Evolutionary conservation across 768 basidiomycete species (phyloP).

Genomic region (Amanita inopinata): DNA sequence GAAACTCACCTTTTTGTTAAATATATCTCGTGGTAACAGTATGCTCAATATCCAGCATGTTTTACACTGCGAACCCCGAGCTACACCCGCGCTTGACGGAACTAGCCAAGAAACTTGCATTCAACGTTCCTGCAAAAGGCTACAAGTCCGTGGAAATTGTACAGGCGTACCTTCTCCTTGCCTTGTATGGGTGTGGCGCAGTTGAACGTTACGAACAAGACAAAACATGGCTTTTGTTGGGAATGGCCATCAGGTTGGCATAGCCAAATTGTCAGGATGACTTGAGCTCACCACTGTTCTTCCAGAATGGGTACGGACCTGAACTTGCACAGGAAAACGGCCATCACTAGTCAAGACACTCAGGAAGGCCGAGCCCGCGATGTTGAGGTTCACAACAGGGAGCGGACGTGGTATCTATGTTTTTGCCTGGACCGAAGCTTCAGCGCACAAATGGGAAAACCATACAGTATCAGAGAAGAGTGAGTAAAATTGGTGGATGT

Average conservation of each 20-base stretch:
- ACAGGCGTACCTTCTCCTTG: conserved; percentile 86
- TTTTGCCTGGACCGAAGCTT: conserved; percentile 82
- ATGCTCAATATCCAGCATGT: conserved; percentile 90
- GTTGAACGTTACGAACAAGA: conserved; percentile 97
- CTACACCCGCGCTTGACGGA: conserved; percentile 73
- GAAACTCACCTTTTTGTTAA: background rate
- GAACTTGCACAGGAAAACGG: conserved; percentile 86
- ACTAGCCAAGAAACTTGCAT: conserved; percentile 81
- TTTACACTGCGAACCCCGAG: conserved; percentile 74
- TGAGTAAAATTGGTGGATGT: conserved; percentile 28
- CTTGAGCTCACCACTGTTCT: background rate
- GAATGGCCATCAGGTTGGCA: conserved; percentile 71
- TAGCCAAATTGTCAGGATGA: background rate
- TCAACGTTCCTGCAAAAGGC: conserved; percentile 73
- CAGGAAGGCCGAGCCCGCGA: conserved; percentile 76
- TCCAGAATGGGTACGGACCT: conserved; percentile 90
- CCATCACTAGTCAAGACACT: conserved; percentile 48
- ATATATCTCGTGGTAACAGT: conserved; percentile 36
- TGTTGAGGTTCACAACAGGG: conserved; percentile 84
- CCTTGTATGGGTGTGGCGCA: conserved; percentile 87
- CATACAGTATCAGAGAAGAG: conserved; percentile 90
- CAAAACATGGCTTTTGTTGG: conserved; percentile 83
- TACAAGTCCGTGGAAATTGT: conserved; percentile 95
- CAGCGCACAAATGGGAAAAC: conserved; percentile 96
- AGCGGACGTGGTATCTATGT: conserved; percentile 89